A percentile compares a stretch with the other conserved stretches of the same genome.
Evolutionary conservation across 352 stramenopile genomes (phyloP).

Genomic region (Saprolegnia parasitica): DNA sequence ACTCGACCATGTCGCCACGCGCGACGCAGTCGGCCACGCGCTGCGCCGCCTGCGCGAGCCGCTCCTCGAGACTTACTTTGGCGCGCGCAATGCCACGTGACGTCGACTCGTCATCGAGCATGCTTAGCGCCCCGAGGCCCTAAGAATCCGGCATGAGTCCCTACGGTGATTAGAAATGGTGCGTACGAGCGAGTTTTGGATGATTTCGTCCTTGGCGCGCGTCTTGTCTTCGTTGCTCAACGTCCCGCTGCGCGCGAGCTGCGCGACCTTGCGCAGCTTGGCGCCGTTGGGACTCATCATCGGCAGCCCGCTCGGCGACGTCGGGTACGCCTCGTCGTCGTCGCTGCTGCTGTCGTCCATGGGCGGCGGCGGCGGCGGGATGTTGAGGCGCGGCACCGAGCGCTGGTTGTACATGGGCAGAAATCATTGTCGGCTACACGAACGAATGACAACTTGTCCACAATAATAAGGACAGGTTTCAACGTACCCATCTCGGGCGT

Average conservation of each 20-base stretch:
- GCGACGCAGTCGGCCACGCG: slow-evolving; percentile 66
- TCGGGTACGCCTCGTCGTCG: slow-evolving; percentile 54
- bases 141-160: too few species aligned
- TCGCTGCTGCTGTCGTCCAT: slow-evolving; percentile 46
- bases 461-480: too few species aligned
- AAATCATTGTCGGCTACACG: slow-evolving; percentile 41
- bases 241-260: slow-evolving; percentile 68
- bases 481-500: slow-evolving; percentile 22
- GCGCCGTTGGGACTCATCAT: slow-evolving; percentile 84
- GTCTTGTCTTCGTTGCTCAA: slow-evolving; percentile 82
- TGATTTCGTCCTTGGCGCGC: slow-evolving; percentile 81
- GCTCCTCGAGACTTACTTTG: slow-evolving; percentile 47
- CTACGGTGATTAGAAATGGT: too few species aligned
- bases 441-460: too few species aligned
- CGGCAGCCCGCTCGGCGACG: slow-evolving; percentile 55
- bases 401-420: slow-evolving; percentile 61
- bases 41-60: slow-evolving; percentile 58
- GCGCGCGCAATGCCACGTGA: not conserved
- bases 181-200: slow-evolving; percentile 63
- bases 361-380: slow-evolving; percentile 55
- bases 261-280: slow-evolving; percentile 67
- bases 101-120: not conserved
- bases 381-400: slow-evolving; percentile 49
- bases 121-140: not conserved
- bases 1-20: slow-evolving; percentile 75